Base-by-base conservation (phyloP, 345 rosid genomes). In the Barbarea vulgaris region DNA sequence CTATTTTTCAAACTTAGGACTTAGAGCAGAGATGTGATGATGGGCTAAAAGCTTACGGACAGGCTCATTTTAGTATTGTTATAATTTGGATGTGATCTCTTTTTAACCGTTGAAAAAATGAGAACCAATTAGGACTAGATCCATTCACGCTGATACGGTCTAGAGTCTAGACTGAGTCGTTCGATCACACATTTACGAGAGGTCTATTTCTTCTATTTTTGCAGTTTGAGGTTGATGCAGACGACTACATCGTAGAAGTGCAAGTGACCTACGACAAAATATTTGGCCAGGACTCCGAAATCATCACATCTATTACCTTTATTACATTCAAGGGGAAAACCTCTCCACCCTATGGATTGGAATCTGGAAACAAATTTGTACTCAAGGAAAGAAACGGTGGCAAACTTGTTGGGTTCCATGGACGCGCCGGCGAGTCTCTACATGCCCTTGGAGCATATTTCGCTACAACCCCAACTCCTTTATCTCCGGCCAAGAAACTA, bases 401-500 rank as follows among this genome's bases (percentile, higher is more conserved):
- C 5, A 55, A 31, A 46, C 72, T 75, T 75, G 33, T 75, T 47
- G 78, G 78, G 56, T 75, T 75, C 61, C 79, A 75, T 75, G 79
- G 79, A 57, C 60, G 72, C 0, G 72, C 67, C 8, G 73, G 60
- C 1, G 65, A 67, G 4, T 31, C 12, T 66, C 17, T 75, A 28
- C 4, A 75, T 75, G 79, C 79, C 10, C 73, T 75, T 48, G 79
- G 79, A 37, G 79, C 79, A 7, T 58, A 67, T 58, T 66, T 67
- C 30, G 18, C 11, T 30, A 31, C 46, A 33, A 9, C 22, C 3
- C 34, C 59, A 22, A 61, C 46, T 27, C 53, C 69, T 39, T 14
- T 60, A 13, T 51, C 11, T 25, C n/a, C 33, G 25, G 19, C 33
- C 41, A 15, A 61, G 12, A 76, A 52, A 53, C 74, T 76, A 15